Percentiles rank a stretch among this genome's conserved stretches.
phyloP scores from a whole-genome alignment of 768 basidiomycete species.

The Boletus vermiculosoides region DNA sequence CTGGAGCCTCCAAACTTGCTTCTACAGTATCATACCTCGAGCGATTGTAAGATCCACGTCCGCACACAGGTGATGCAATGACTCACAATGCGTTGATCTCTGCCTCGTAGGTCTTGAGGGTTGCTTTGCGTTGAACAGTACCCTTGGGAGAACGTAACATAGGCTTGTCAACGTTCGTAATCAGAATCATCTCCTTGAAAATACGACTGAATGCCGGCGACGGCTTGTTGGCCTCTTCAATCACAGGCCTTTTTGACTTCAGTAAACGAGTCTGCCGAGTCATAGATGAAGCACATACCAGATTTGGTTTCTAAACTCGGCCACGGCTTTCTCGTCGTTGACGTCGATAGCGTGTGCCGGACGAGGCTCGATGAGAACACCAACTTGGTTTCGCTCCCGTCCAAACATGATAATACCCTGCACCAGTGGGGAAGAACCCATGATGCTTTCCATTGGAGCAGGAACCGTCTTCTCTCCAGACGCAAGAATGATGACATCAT shows the following conservation, averaged over 20 bases:
- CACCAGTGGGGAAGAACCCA: conserved; percentile 21
- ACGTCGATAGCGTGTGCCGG: conserved; percentile 19
- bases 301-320: conserved; percentile 30
- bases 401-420: conserved; percentile 36
- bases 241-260: conserved; percentile 30
- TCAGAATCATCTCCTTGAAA: conserved; percentile 55
- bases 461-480: conserved; percentile 26
- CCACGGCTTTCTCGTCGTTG: conserved; percentile 22
- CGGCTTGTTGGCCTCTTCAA: conserved; percentile 45
- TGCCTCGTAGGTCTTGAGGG: conserved; percentile 38
- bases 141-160: conserved; percentile 47
- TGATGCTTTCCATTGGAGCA: conserved; percentile 28
- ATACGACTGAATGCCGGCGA: conserved; percentile 45
- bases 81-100: conserved; percentile 50
- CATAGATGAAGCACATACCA: conserved; percentile 21
- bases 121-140: conserved; percentile 41
- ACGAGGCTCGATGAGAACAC: conserved; percentile 34
- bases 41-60: background rate
- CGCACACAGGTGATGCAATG: rapidly evolving
- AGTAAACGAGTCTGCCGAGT: background rate
- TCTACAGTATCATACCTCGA: conserved; percentile 36
- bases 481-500: conserved; percentile 33
- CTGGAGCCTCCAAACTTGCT: conserved; percentile 19
- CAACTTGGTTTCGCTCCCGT: conserved; percentile 31
- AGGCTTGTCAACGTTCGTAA: conserved; percentile 42